phyloP scores from a whole-genome alignment of 805 yeast genomes.

The Wickerhamomyces ciferrii region DNA sequence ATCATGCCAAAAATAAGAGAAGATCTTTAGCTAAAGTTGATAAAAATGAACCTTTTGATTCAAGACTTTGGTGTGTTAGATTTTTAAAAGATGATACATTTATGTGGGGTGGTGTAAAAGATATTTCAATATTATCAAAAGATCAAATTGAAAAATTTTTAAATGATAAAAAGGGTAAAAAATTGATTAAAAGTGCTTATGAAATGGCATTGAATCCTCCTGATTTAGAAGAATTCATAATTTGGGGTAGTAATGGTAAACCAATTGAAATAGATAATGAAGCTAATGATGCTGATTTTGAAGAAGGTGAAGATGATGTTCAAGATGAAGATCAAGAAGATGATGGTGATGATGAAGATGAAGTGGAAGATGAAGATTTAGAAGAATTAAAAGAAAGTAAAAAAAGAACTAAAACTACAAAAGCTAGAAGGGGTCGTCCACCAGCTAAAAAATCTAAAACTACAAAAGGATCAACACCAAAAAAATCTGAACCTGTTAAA shows the following conservation, averaged over 20 bases:
- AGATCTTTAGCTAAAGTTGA: neutral
- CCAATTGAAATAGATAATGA: slow-evolving; percentile 27
- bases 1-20: neutral
- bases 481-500: slow-evolving; percentile 16
- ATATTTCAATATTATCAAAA: slow-evolving; percentile 39
- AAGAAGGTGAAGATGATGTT: slow-evolving; percentile 9
- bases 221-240: slow-evolving; percentile 37
- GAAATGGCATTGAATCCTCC: slow-evolving; percentile 50
- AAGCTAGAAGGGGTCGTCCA: slow-evolving; percentile 7
- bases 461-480: slow-evolving; percentile 10
- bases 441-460: slow-evolving; percentile 3
- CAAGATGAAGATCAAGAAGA: slow-evolving; percentile 25
- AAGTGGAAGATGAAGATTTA: slow-evolving; percentile 19
- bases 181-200: slow-evolving; percentile 44
- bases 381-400: slow-evolving; percentile 7
- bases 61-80: slow-evolving; percentile 45
- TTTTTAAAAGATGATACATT: slow-evolving; percentile 71
- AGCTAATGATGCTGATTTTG: slow-evolving; percentile 26
- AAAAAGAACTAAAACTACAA: slow-evolving; percentile 11
- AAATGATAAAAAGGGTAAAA: slow-evolving; percentile 33
- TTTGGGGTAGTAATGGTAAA: slow-evolving; percentile 36
- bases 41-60: neutral
- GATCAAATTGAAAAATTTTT: slow-evolving; percentile 38
- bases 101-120: slow-evolving; percentile 56
- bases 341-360: slow-evolving; percentile 21